These are phyloP conservation scores for Phytopythium oedochilum DNA, from an alignment of 352 stramenopile genomes.

Conservation along the genomic window DNA sequence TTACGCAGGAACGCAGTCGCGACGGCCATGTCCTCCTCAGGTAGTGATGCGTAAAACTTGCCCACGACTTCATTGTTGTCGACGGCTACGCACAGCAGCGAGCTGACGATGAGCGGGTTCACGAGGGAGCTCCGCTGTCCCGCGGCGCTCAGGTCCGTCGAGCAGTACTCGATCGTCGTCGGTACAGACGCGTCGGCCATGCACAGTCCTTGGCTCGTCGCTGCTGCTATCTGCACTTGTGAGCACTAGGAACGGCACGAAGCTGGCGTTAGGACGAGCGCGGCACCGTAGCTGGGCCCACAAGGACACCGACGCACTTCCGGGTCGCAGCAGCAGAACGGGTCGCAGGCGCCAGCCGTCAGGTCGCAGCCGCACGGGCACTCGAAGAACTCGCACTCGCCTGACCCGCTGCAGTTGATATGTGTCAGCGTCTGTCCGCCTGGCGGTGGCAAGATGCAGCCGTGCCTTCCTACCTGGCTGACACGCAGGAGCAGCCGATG, in stretches of 20 bases:
- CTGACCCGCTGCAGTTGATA: constrained; percentile 3
- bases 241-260: no score
- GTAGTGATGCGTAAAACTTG: constrained; percentile 19
- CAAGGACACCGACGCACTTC: constrained; percentile 15
- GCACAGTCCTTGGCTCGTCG: constrained; percentile 19
- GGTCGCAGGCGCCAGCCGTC: constrained; percentile 36
- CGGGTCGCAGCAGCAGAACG: constrained; percentile 44
- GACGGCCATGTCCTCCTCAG: constrained; percentile 27
- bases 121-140: constrained; percentile 15
- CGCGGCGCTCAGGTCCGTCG: constrained; percentile 22
- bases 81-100: constrained; percentile 37
- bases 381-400: constrained; percentile 30
- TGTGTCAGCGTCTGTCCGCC: no score
- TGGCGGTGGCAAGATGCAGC: no score
- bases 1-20: constrained; percentile 35
- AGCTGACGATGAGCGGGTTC: constrained; percentile 34
- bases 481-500: constrained; percentile 33
- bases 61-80: constrained; percentile 47
- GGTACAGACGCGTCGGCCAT: not conserved
- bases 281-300: no score
- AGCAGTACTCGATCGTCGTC: constrained; percentile 35
- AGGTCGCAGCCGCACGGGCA: constrained; percentile 39
- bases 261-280: no score
- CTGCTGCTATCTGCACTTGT: constrained; percentile 12
- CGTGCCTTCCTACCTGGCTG: constrained; percentile 25